Evolutionary conservation across 163 green algal species (phyloP).

Genomic region (Chlorella variabilis): DNA sequence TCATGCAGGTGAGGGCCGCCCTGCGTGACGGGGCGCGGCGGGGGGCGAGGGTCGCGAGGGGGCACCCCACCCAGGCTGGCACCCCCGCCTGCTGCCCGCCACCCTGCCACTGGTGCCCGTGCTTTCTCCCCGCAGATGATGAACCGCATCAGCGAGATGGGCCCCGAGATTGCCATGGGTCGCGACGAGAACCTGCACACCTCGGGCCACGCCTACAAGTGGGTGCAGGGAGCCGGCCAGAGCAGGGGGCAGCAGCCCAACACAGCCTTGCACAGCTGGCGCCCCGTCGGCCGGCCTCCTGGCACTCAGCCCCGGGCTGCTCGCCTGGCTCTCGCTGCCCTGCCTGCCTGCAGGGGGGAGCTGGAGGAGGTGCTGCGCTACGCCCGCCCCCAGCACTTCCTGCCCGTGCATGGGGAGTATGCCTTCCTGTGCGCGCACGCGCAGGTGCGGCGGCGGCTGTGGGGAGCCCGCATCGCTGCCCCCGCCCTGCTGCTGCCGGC

Average conservation of each 20-base stretch:
- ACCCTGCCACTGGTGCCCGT: neutral
- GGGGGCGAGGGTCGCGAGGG: too few species aligned
- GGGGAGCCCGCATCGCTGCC: neutral
- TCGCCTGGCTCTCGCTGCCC: neutral
- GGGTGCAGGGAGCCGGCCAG: neutral
- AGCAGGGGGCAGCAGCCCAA: neutral
- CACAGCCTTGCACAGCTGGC: neutral
- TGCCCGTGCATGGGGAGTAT: slow-evolving; percentile 98
- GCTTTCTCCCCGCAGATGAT: slow-evolving; percentile 83
- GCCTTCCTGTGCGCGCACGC: slow-evolving; percentile 95
- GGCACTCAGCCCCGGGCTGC: neutral
- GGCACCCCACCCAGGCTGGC: neutral
- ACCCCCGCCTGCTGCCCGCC: neutral
- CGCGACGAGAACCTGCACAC: slow-evolving; percentile 90
- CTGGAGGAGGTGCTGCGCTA: slow-evolving; percentile 87
- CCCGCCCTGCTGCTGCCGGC: neutral
- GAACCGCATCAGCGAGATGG: slow-evolving; percentile 87
- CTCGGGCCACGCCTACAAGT: slow-evolving; percentile 82
- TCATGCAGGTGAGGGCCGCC: slow-evolving; percentile 61
- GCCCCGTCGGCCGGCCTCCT: neutral
- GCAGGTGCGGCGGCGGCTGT: slow-evolving; percentile 23
- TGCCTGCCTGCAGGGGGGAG: slow-evolving; percentile 67
- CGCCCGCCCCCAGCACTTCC: slow-evolving; percentile 96
- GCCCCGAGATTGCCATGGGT: slow-evolving; percentile 83
- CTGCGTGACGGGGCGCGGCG: neutral